Evolutionary conservation across 306 rosid genomes (phyloP), one percentile per base, ranked within the genome.

Genomic region (Cicer chorassanicum): DNA sequence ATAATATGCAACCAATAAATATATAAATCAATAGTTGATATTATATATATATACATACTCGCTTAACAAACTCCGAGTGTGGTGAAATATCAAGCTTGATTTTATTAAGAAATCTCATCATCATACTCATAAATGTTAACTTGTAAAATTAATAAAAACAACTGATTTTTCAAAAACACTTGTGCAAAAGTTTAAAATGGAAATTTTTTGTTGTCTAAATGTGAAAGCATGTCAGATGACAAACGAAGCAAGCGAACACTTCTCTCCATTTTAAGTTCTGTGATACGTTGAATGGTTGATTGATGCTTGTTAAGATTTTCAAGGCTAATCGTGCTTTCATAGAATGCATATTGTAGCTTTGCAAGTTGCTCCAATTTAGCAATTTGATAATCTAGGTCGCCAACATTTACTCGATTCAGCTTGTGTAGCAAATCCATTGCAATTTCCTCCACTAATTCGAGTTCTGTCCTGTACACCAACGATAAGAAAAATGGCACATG

Each of bases 171-270:
- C 42, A 59, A 24, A 59, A 57, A 59, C 0, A 48, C 54, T 13
- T 4, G 54, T 4, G 13, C 16, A 48, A 29, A 29, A 29, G 34
- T 14, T 42, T 19, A 65, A 44, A 79, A 80, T 65, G 19, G 13
- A 49, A 1, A 65, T 2, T 7, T 11, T 1, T 11, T 42, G 2
- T 41, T 7, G 0, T 53, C 50, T 48, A 56, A 12, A 14, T 82
- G 41, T 0, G 85, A 59, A 57, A 82, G 76, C 85, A 77, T 12
- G 4, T 82, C 73, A 13, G 86, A 77, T 13, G 86, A 19, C 56
- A 82, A 60, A 2, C 80, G 86, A 82, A 82, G 82, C 77, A 68
- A 19, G n/a, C 80, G 68, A 0, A 73, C 0, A 11, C 48, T 64
- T 46, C 68, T 78, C 54, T 83, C 86, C 86, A 70, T 74, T 64